phyloP scores from a whole-genome alignment of 169 alveolate species.

The Besnoitia besnoiti region DNA sequence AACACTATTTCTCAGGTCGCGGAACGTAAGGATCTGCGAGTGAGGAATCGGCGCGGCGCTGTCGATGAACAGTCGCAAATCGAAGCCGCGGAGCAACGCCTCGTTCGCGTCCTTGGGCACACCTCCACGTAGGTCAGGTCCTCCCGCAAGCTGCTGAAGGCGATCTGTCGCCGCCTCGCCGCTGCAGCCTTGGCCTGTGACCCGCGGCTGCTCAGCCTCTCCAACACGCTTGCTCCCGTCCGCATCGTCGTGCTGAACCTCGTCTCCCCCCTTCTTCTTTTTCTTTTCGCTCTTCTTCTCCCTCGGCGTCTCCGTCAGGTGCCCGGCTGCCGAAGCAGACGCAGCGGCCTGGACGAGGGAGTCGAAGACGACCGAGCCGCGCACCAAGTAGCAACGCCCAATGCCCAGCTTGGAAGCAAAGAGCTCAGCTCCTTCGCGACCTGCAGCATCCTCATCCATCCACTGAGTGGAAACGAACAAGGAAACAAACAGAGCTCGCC shows the following conservation, averaged over 20 bases:
- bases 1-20: conserved; percentile 84
- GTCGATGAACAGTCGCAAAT: conserved; percentile 75
- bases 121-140: not conserved
- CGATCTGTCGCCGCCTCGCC: no score
- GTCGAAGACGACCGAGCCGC: conserved; percentile 42
- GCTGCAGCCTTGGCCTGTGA: no score
- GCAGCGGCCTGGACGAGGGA: not conserved
- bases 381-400: conserved; percentile 88
- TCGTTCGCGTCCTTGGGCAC: conserved; percentile 93
- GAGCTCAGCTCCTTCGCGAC: conserved; percentile 90
- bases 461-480: conserved; percentile 73
- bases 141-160: conserved; percentile 29
- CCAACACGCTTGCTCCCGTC: no score
- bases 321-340: not conserved
- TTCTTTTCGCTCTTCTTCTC: not conserved
- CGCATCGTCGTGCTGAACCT: not conserved
- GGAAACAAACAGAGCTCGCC: not conserved
- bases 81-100: conserved; percentile 79
- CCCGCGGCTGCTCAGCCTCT: no score
- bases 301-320: not conserved
- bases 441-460: conserved; percentile 95
- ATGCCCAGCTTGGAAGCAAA: conserved; percentile 92
- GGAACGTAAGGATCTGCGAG: conserved; percentile 87
- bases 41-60: conserved; percentile 83
- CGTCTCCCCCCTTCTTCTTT: not conserved